phyloP scores from a whole-genome alignment of 768 basidiomycete species.

The Trametes coccinea region DNA sequence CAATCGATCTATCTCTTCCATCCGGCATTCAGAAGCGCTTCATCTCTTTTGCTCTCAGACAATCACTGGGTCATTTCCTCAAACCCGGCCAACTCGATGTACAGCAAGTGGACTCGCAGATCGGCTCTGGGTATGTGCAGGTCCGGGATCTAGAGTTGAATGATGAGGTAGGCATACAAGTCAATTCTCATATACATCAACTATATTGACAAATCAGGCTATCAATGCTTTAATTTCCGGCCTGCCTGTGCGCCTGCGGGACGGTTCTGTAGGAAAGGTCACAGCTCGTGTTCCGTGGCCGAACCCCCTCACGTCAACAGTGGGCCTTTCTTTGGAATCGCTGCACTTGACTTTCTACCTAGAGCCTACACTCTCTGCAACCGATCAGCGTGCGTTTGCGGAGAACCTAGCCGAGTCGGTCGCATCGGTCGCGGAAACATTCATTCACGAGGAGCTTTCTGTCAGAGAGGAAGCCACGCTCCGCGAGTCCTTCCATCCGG shows the following conservation, averaged over 20 bases:
- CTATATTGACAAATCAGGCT: conserved; percentile 49
- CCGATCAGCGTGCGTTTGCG: conserved; percentile 21
- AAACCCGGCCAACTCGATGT: conserved; percentile 88
- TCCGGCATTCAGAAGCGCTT: conserved; percentile 83
- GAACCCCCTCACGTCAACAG: conserved; percentile 73
- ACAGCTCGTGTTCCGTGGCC: conserved; percentile 84
- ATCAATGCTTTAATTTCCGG: conserved; percentile 69
- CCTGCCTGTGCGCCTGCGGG: conserved; percentile 65
- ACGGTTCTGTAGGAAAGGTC: conserved; percentile 73
- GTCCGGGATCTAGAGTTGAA: conserved; percentile 83
- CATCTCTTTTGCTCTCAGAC: conserved; percentile 85
- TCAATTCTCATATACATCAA: conserved; percentile 19
- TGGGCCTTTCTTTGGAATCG: conserved; percentile 69
- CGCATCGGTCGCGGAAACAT: conserved; percentile 81
- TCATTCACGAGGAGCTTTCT: conserved; percentile 81
- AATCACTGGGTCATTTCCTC: conserved; percentile 80
- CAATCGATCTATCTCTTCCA: conserved; percentile 65
- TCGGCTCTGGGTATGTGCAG: conserved; percentile 88
- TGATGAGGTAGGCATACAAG: conserved; percentile 54
- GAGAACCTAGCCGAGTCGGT: conserved; percentile 72
- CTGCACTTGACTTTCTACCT: conserved; percentile 68
- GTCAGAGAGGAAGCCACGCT: conserved; percentile 70
- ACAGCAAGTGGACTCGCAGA: conserved; percentile 86
- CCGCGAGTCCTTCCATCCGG: conserved; percentile 64
- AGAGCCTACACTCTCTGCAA: conserved; percentile 26